These are phyloP conservation scores for Paecilomyces fulvus DNA, from an alignment of 2,329 filamentous ascomycete species.

Conservation along the genomic window DNA sequence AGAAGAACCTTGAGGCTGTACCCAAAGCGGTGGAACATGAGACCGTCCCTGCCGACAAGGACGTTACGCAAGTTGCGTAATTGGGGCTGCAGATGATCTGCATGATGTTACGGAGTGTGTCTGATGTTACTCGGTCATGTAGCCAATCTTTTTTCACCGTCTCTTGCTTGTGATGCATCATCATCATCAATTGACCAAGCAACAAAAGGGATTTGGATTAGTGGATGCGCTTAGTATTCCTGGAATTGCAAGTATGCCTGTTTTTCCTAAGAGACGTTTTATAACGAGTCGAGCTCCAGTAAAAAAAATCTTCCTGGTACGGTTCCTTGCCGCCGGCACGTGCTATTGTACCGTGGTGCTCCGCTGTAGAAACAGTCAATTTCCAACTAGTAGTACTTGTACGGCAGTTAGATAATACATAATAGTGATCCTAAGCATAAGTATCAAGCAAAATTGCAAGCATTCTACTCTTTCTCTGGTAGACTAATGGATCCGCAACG, in stretches of 20 bases:
- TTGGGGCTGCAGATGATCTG: not conserved
- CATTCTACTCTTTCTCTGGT: no score
- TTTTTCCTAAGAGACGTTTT: not conserved
- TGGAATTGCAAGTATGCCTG: not conserved
- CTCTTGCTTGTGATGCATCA: no score
- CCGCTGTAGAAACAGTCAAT: no score
- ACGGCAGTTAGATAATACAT: no score
- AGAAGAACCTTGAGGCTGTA: constrained; percentile 2
- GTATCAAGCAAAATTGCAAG: no score
- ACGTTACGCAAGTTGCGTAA: not conserved
- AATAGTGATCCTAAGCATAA: no score
- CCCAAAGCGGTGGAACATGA: not conserved
- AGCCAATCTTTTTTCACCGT: not conserved
- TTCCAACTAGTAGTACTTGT: no score
- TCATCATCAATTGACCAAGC: no score
- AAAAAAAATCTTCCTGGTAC: not conserved
- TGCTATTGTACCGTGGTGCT: no score
- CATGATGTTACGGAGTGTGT: not conserved
- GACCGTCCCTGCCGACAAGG: not conserved
- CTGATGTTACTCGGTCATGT: not conserved
- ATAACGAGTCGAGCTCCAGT: not conserved
- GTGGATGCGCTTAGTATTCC: not conserved
- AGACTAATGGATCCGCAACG: no score
- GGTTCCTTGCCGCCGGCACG: no score
- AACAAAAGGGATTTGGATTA: not conserved